These are phyloP conservation scores for Hygrophila difformis DNA, from an alignment of 257 asterid species.

Conservation along the genomic window DNA sequence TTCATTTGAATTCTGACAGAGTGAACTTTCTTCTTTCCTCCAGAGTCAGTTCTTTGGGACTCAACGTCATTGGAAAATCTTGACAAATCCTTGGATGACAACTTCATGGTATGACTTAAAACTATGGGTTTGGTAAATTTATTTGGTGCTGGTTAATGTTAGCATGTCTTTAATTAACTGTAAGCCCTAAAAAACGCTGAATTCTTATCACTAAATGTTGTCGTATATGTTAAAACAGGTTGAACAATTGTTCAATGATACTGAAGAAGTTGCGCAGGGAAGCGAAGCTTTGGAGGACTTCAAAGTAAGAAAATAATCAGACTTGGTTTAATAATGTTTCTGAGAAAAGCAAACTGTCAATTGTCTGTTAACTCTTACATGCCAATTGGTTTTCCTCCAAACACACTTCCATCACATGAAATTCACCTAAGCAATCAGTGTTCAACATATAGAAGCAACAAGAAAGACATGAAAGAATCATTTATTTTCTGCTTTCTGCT, in stretches of 20 bases:
- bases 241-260: slow-evolving; percentile 44
- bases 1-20: not conserved
- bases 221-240: slow-evolving; percentile 38
- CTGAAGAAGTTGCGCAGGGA: slow-evolving; percentile 22
- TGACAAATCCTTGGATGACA: slow-evolving; percentile 40
- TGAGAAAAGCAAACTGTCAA: not conserved
- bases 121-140: too few species aligned
- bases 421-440: too few species aligned
- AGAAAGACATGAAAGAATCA: not conserved
- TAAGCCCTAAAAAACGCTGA: too few species aligned
- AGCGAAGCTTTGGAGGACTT: slow-evolving; percentile 35
- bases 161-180: not conserved
- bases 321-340: not conserved
- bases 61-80: slow-evolving; percentile 27
- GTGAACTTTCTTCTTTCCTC: slow-evolving; percentile 10
- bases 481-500: too few species aligned
- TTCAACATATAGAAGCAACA: too few species aligned
- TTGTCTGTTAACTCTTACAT: not conserved
- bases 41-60: slow-evolving; percentile 31
- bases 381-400: not conserved
- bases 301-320: slow-evolving; percentile 29
- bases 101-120: slow-evolving; percentile 61
- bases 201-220: not conserved
- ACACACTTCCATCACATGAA: too few species aligned
- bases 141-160: too few species aligned